Evolutionary conservation across 495 filamentous ascomycete genomes (phyloP).

Genomic region (Hyaloscypha finlandica): DNA sequence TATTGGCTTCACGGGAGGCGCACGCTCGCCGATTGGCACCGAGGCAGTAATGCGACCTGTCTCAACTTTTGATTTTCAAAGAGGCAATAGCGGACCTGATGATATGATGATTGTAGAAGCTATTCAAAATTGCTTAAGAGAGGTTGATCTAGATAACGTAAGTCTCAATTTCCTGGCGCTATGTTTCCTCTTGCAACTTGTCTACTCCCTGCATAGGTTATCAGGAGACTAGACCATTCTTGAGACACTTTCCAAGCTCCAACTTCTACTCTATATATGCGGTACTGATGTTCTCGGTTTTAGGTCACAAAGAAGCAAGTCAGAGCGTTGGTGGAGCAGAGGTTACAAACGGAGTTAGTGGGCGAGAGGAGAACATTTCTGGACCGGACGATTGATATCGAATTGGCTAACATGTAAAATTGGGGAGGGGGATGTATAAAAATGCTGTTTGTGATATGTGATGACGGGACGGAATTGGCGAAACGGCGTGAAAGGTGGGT

Average conservation of each 20-base stretch:
- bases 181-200: too few relatives aligned
- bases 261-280: too few relatives aligned
- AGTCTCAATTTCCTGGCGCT: too few relatives aligned
- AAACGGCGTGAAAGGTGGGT: background rate
- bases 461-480: background rate
- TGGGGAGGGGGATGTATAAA: slow-evolving; percentile 7
- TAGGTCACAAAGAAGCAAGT: slow-evolving; percentile 89
- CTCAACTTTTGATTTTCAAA: slow-evolving; percentile 78
- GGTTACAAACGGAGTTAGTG: slow-evolving; percentile 80
- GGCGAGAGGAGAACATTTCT: slow-evolving; percentile 83
- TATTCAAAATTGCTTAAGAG: slow-evolving; percentile 77
- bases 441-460: background rate
- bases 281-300: too few relatives aligned
- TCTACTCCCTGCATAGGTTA: too few relatives aligned
- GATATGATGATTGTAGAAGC: slow-evolving; percentile 78
- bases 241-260: too few relatives aligned
- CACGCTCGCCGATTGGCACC: slow-evolving; percentile 44
- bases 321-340: slow-evolving; percentile 85
- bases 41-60: slow-evolving; percentile 52
- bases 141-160: slow-evolving; percentile 91
- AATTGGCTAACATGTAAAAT: slow-evolving; percentile 87
- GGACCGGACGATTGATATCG: slow-evolving; percentile 88
- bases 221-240: too few relatives aligned
- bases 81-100: slow-evolving; percentile 64
- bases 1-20: slow-evolving; percentile 43